Evolutionary conservation across 305 asterid species (phyloP).

Genomic region (Solanum chacoense): DNA sequence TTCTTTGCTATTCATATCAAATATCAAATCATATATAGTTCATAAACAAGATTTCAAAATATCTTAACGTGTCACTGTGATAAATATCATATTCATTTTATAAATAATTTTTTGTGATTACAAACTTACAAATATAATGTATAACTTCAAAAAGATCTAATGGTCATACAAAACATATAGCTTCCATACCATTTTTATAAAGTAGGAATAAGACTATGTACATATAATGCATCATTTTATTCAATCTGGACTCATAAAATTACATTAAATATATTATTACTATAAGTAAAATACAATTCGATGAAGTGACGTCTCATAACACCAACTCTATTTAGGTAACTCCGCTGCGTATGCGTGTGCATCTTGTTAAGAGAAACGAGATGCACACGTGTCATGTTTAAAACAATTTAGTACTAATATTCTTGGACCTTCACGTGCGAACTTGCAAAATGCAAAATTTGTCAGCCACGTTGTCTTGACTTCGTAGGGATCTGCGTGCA

Average conservation of each 20-base stretch:
- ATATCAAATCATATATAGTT: not conserved
- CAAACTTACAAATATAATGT: not conserved
- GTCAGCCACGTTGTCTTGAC: not conserved
- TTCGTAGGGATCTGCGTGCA: not conserved
- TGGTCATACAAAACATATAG: not conserved
- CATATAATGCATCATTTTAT: not conserved
- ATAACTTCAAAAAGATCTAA: not conserved
- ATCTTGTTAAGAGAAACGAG: not conserved
- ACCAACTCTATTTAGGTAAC: not conserved
- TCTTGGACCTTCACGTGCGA: not conserved
- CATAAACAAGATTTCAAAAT: not conserved
- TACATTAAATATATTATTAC: not conserved
- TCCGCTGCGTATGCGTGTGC: not conserved
- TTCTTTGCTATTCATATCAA: not conserved
- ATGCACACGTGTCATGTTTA: not conserved
- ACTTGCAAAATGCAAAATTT: not conserved
- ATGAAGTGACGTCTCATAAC: not conserved
- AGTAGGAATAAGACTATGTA: not conserved
- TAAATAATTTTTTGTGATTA: not conserved
- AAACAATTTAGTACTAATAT: not conserved
- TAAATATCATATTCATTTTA: not conserved
- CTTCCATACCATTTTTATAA: not conserved
- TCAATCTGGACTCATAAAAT: too few relatives aligned
- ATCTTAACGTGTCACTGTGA: not conserved
- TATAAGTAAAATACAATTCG: not conserved